These are phyloP conservation scores for Rhodotorula mucilaginosa DNA, from an alignment of 1,284 basidiomycete species.

Conservation along the genomic window DNA sequence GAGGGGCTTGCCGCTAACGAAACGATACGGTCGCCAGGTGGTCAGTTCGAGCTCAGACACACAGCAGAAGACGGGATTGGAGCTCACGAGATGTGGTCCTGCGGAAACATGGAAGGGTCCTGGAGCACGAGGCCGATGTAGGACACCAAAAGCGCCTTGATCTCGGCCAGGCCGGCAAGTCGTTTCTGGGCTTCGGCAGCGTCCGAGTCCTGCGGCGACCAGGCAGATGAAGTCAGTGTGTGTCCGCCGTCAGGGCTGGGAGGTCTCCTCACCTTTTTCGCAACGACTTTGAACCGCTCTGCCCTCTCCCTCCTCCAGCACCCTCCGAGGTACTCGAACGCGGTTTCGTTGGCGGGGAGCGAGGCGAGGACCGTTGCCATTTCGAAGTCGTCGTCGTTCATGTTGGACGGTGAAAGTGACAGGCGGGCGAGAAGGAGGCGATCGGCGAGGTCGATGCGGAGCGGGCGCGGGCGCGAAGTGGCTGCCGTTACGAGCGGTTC, in stretches of 20 bases:
- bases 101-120: slow-evolving; percentile 88
- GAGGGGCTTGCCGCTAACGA: slow-evolving; percentile 55
- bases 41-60: neutral
- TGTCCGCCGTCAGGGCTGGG: neutral
- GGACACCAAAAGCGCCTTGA: slow-evolving; percentile 77
- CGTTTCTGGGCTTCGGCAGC: slow-evolving; percentile 50
- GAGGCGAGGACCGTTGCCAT: slow-evolving; percentile 73
- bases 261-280: slow-evolving; percentile 58
- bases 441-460: slow-evolving; percentile 62
- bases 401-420: slow-evolving; percentile 63
- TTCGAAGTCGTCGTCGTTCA: slow-evolving; percentile 78
- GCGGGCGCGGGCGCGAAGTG: slow-evolving; percentile 22
- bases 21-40: neutral
- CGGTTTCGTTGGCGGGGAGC: slow-evolving; percentile 72
- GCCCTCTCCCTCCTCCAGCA: slow-evolving; percentile 82
- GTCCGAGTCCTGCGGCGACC: slow-evolving; percentile 12
- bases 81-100: slow-evolving; percentile 65
- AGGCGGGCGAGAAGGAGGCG: slow-evolving; percentile 82
- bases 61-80: too few species aligned
- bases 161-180: slow-evolving; percentile 63
- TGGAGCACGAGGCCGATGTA: slow-evolving; percentile 87
- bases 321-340: slow-evolving; percentile 85
- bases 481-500: slow-evolving; percentile 7
- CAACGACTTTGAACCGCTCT: slow-evolving; percentile 54
- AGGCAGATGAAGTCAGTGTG: neutral